Conservation (phyloP, 495 filamentous ascomycete genomes). For the Tuber borchii region DNA sequence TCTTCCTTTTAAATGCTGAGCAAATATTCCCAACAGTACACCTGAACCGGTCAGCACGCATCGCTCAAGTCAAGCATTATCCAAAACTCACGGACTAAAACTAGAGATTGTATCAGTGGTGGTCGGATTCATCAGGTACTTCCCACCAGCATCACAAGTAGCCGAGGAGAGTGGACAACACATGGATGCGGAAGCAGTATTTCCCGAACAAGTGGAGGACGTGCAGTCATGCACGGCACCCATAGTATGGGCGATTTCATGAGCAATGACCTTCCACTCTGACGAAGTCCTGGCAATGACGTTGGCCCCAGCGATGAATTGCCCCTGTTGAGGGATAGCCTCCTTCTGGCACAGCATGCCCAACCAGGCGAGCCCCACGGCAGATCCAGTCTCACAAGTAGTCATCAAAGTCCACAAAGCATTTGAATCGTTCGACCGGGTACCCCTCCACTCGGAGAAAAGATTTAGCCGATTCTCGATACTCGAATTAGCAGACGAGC, state of each 20-base stretch:
- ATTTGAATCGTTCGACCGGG: slow-evolving; percentile 61
- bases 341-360: slow-evolving; percentile 73
- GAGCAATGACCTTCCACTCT: slow-evolving; percentile 95
- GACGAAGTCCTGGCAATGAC: slow-evolving; percentile 76
- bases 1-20: slow-evolving; percentile 74
- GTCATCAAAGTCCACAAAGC: slow-evolving; percentile 92
- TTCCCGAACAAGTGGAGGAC: slow-evolving; percentile 56
- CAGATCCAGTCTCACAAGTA: slow-evolving; percentile 73
- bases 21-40: slow-evolving; percentile 94
- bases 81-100: slow-evolving; percentile 58
- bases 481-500: slow-evolving; percentile 49
- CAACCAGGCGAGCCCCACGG: slow-evolving; percentile 90
- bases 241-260: slow-evolving; percentile 92
- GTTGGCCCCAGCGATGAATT: slow-evolving; percentile 65
- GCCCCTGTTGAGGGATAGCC: slow-evolving; percentile 42
- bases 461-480: slow-evolving; percentile 77
- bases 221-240: slow-evolving; percentile 94
- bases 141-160: slow-evolving; percentile 66
- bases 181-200: slow-evolving; percentile 60
- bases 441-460: slow-evolving; percentile 82
- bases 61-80: not conserved
- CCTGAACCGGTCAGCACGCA: slow-evolving; percentile 11
- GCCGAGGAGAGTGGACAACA: slow-evolving; percentile 73
- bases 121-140: slow-evolving; percentile 94
- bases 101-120: slow-evolving; percentile 61